phyloP scores from a whole-genome alignment of 1,139 yeast species.

The Geotrichum fermentans region DNA sequence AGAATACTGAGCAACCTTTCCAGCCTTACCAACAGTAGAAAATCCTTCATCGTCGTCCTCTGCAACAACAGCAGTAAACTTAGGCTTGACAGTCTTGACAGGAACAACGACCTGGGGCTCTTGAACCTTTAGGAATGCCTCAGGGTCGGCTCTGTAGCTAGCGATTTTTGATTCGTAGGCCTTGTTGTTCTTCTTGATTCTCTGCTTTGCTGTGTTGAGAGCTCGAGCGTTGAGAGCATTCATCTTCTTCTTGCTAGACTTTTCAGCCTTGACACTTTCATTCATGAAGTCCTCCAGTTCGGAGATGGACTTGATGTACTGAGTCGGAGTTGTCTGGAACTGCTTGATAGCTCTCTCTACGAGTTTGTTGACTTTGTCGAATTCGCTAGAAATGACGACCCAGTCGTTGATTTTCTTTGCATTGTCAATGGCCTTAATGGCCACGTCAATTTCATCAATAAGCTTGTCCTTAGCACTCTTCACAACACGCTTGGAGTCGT shows the following conservation, averaged over 20 bases:
- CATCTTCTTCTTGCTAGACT: conserved; percentile 58
- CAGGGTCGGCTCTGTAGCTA: conserved; percentile 65
- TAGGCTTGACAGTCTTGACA: conserved; percentile 21
- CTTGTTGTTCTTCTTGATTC: conserved; percentile 74
- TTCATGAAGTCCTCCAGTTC: conserved; percentile 67
- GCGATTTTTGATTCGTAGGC: conserved; percentile 59
- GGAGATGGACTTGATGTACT: conserved; percentile 63
- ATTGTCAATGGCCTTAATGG: conserved; percentile 64
- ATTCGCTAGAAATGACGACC: conserved; percentile 66
- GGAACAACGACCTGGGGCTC: conserved; percentile 40
- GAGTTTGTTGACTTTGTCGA: conserved; percentile 68
- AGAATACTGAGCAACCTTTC: conserved; percentile 37
- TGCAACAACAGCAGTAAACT: conserved; percentile 21
- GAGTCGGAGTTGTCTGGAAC: conserved; percentile 61
- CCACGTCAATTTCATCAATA: conserved; percentile 73
- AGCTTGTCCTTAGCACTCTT: conserved; percentile 91
- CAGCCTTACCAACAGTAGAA: conserved; percentile 42
- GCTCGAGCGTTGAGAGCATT: conserved; percentile 84
- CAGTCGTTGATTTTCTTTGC: conserved; percentile 73
- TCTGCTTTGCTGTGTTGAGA: conserved; percentile 80
- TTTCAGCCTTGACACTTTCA: conserved; percentile 55
- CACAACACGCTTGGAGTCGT: conserved; percentile 67
- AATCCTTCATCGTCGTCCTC: conserved; percentile 39
- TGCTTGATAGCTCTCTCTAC: conserved; percentile 71
- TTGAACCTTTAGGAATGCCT: conserved; percentile 55